These are phyloP conservation scores for Nidularia pulvinata DNA, from an alignment of 768 basidiomycete species.

Conservation along the genomic window DNA sequence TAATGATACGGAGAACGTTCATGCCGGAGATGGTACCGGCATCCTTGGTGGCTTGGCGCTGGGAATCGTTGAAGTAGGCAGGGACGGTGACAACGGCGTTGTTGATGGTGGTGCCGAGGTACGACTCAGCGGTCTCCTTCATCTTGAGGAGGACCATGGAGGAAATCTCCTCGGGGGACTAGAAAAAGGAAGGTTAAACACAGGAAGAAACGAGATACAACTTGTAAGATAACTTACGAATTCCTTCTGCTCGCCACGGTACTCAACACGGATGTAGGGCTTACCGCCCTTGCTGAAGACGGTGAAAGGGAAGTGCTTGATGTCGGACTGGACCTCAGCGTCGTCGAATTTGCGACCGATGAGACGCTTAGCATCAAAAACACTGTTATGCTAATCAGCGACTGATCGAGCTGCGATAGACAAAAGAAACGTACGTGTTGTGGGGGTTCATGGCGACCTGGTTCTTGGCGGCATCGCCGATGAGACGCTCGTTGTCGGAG, in stretches of 20 bases:
- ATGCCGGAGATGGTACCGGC: slow-evolving; percentile 94
- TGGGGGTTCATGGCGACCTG: slow-evolving; percentile 98
- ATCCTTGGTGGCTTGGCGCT: slow-evolving; percentile 98
- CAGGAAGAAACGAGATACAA: background rate
- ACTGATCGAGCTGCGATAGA: slow-evolving; percentile 2
- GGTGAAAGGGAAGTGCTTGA: slow-evolving; percentile 95
- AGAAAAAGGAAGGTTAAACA: slow-evolving; percentile 24
- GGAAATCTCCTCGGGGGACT: slow-evolving; percentile 97
- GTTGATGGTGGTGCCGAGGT: slow-evolving; percentile 80
- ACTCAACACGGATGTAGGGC: slow-evolving; percentile 86
- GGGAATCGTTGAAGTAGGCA: slow-evolving; percentile 99
- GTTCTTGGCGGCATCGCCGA: slow-evolving; percentile 99
- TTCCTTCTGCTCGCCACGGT: slow-evolving; percentile 92
- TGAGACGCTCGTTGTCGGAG: slow-evolving; percentile 94
- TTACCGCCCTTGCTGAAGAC: slow-evolving; percentile 87
- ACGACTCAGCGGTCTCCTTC: slow-evolving; percentile 98
- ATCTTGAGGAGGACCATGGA: slow-evolving; percentile 98
- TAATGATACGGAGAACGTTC: slow-evolving; percentile 98
- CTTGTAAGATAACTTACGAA: slow-evolving; percentile 61
- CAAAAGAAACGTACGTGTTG: slow-evolving; percentile 60
- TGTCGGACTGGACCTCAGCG: slow-evolving; percentile 77
- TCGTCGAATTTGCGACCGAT: slow-evolving; percentile 94
- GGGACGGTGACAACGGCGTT: slow-evolving; percentile 98
- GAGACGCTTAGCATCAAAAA: slow-evolving; percentile 98
- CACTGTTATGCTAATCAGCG: slow-evolving; percentile 39